These are phyloP conservation scores for Globisporangium recalcitrans DNA, from an alignment of 352 stramenopile genomes.

Conservation along the genomic window DNA sequence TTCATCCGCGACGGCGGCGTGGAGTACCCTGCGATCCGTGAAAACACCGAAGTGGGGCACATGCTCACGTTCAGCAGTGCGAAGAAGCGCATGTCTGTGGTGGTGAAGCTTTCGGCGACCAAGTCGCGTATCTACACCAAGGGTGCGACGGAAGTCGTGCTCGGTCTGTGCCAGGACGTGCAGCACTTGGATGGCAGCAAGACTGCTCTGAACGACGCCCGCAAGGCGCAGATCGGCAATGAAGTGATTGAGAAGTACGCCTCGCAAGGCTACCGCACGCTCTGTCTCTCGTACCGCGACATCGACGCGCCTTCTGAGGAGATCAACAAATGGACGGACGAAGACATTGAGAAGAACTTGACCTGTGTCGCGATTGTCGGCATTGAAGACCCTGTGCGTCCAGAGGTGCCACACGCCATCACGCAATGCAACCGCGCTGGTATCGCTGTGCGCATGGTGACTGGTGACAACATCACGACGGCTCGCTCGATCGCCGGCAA, in stretches of 20 bases:
- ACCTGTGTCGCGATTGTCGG: constrained; percentile 77
- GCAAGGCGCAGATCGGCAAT: constrained; percentile 31
- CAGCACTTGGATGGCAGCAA: constrained; percentile 39
- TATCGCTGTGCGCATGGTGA: constrained; percentile 91
- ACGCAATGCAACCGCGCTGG: constrained; percentile 89
- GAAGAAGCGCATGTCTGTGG: constrained; percentile 71
- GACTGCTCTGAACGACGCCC: constrained; percentile 20
- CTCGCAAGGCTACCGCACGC: constrained; percentile 59
- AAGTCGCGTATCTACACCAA: constrained; percentile 58
- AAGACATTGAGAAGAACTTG: constrained; percentile 31
- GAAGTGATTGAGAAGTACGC: constrained; percentile 69
- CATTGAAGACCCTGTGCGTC: constrained; percentile 91
- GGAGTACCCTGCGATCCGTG: constrained; percentile 36
- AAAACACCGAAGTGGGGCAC: constrained; percentile 36
- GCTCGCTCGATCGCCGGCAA: constrained; percentile 83
- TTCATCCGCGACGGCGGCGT: constrained; percentile 47
- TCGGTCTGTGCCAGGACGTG: constrained; percentile 42
- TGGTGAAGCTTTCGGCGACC: constrained; percentile 37
- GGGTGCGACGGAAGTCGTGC: constrained; percentile 51
- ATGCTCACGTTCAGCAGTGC: constrained; percentile 64
- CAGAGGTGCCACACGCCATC: constrained; percentile 90
- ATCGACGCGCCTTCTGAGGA: constrained; percentile 20
- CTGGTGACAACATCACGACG: constrained; percentile 89
- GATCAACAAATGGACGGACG: constrained; percentile 18
- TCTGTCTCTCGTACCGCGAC: constrained; percentile 59